A percentile compares a stretch with the other conserved stretches of the same genome.
Evolutionary conservation across 441 rosid genomes (phyloP).

Genomic region (Croton laevigatus): DNA sequence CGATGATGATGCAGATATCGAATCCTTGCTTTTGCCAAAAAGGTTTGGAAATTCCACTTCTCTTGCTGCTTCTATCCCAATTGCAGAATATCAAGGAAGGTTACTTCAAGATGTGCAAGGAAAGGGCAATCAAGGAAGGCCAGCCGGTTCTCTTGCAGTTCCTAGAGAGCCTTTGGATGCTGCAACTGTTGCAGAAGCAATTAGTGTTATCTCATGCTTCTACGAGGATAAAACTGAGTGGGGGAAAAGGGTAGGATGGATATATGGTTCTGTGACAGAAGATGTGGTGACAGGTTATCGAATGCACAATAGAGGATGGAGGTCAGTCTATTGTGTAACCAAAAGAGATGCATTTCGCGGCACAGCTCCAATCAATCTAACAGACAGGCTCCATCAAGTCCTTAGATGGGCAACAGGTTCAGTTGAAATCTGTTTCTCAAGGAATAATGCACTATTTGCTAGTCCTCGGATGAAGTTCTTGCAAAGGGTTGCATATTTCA

Average conservation of each 20-base stretch:
- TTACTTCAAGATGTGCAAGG: conserved; percentile 63
- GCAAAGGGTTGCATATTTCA: conserved; percentile 66
- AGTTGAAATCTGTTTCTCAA: conserved; percentile 74
- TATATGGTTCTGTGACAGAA: conserved; percentile 70
- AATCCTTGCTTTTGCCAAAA: conserved; percentile 63
- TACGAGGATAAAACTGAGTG: conserved; percentile 79
- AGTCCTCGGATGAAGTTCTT: conserved; percentile 57
- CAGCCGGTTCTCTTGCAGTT: conserved; percentile 72
- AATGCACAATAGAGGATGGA: conserved; percentile 82
- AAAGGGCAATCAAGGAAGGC: conserved; percentile 57
- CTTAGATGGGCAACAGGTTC: conserved; percentile 87
- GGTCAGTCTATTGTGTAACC: conserved; percentile 64
- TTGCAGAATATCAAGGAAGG: conserved; percentile 80
- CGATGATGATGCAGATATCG: conserved; percentile 63
- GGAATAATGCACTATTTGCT: conserved; percentile 65
- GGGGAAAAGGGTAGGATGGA: conserved; percentile 77
- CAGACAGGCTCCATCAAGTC: conserved; percentile 75
- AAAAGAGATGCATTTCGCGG: conserved; percentile 71
- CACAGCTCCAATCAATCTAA: conserved; percentile 66
- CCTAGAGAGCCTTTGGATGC: conserved; percentile 81
- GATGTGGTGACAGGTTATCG: conserved; percentile 76
- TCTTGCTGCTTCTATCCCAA: conserved; percentile 67
- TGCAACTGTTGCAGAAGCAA: conserved; percentile 79
- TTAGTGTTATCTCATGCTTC: conserved; percentile 81
- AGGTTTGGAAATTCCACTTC: conserved; percentile 69